Conservation (phyloP, 176 grass and related monocot genomes). For the Oryza punctata region DNA sequence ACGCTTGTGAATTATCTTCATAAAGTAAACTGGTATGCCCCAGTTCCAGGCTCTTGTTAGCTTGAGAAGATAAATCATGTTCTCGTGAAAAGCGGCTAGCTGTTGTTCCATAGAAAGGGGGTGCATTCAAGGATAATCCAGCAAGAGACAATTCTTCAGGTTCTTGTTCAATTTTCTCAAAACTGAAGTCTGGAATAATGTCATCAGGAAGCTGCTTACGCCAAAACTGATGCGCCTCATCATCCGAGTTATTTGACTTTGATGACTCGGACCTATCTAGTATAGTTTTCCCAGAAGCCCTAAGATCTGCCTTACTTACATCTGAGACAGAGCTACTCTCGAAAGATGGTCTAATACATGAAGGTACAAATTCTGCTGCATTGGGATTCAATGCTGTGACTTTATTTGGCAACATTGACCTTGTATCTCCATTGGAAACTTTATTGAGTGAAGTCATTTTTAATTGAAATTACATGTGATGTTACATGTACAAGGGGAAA, state of each 20-base stretch:
- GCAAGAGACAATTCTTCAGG: conserved; percentile 68
- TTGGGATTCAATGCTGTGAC: conserved; percentile 88
- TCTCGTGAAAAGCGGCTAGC: conserved; percentile 47
- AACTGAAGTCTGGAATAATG: conserved; percentile 90
- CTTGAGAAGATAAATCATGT: conserved; percentile 49
- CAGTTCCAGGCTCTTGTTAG: conserved; percentile 46
- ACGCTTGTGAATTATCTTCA: conserved; percentile 54
- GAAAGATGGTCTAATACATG: conserved; percentile 58
- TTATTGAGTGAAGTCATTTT: conserved; percentile 78
- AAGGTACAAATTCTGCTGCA: conserved; percentile 93
- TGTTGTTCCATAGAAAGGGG: conserved; percentile 52
- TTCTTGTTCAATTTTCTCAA: conserved; percentile 66
- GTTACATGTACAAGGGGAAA: conserved; percentile 48
- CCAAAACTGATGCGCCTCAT: conserved; percentile 90
- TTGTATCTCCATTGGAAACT: conserved; percentile 47
- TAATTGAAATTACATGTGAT: conserved; percentile 51
- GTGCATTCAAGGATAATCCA: conserved; percentile 73
- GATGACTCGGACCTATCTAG: conserved; percentile 76
- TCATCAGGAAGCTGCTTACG: conserved; percentile 91
- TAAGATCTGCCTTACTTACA: conserved; percentile 57
- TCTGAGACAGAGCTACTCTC: conserved; percentile 46
- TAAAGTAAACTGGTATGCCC: conserved; percentile 48
- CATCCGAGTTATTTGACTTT: conserved; percentile 92
- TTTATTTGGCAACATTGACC: conserved; percentile 63
- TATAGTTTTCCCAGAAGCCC: conserved; percentile 57